Base-by-base conservation (phyloP, 192 early-diverging fungal genomes). In the Gorgonomyces haynaldii region DNA sequence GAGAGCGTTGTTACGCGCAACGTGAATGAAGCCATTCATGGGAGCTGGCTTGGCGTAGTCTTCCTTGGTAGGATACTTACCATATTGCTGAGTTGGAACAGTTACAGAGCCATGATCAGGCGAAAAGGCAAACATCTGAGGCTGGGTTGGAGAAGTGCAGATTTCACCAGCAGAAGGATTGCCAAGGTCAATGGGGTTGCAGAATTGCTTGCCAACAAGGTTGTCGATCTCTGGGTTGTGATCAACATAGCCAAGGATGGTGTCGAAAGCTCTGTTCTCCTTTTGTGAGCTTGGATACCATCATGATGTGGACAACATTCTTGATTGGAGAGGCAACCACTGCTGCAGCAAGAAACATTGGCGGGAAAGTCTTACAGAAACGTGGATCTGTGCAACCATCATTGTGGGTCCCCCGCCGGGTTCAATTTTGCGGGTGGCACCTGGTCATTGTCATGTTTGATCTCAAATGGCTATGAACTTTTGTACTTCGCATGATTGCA, bases 21-120 rank as follows among this genome's bases (percentile, higher is more conserved):
- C 15, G 3, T 44, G 50, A 22, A 42, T 24, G 16, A 49, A 52
- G 9, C 58, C 58, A 46, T 37, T 60, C 48, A 38, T 60, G 48
- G 37, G 56, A 57, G 27, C 53, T 3, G 5, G 37, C 26, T 25
- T n/a, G 45, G 7, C n/a, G 17, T 47, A 13, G 25, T 47, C 54
- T 17, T 10, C 20, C 12, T 17, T 12, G 19, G 25, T 8, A 44
- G n/a, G 21, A 17, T 44, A 16, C 3, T 10, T 16, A 6, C 42
- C 42, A 30, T 30, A 44, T 10, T 24, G 19, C 25, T 44, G 21
- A 6, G 27, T 28, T 10, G 28, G 13, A 10, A 32, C 22, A 4
- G 13, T 22, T 9, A 3, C 6, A 34, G 20, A 53, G 8, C 43
- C 52, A 30, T 26, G 41, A 21, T 50, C 26, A 10, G 52, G 29